These are phyloP conservation scores for Lactarius pseudohatsudake DNA, from an alignment of 768 basidiomycete genomes.

Conservation along the genomic window DNA sequence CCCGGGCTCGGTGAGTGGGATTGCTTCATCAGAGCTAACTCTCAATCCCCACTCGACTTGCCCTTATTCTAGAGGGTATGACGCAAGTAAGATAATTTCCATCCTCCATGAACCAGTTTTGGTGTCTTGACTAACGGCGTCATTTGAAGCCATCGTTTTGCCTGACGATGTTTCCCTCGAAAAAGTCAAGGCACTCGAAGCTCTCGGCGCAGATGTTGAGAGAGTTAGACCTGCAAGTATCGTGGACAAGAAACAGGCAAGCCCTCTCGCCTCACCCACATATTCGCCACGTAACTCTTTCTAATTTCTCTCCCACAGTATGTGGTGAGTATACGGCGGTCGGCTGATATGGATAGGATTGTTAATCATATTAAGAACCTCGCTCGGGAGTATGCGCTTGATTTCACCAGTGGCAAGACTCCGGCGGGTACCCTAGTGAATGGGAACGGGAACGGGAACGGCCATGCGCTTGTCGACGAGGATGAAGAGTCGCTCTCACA, in stretches of 20 bases:
- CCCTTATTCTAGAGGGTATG: slow-evolving; percentile 66
- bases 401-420: slow-evolving; percentile 57
- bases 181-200: slow-evolving; percentile 80
- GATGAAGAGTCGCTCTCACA: slow-evolving; percentile 45
- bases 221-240: slow-evolving; percentile 93
- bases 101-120: neutral
- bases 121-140: slow-evolving; percentile 12
- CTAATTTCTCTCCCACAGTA: slow-evolving; percentile 22
- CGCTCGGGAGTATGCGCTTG: slow-evolving; percentile 72
- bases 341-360: too few species aligned
- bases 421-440: slow-evolving; percentile 31
- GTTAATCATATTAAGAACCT: slow-evolving; percentile 63
- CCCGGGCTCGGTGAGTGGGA: slow-evolving; percentile 67
- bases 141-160: slow-evolving; percentile 73
- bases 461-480: slow-evolving; percentile 35
- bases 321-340: slow-evolving; percentile 40
- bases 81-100: slow-evolving; percentile 58
- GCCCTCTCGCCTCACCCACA: slow-evolving; percentile 32
- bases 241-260: slow-evolving; percentile 91
- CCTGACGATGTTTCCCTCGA: slow-evolving; percentile 89
- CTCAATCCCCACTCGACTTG: neutral
- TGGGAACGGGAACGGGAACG: slow-evolving; percentile 36
- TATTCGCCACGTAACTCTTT: slow-evolving; percentile 7
- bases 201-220: slow-evolving; percentile 87
- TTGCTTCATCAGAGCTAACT: neutral